Evolutionary conservation across 2,329 filamentous ascomycete genomes (phyloP).

Genomic region (Trichophyton simii): DNA sequence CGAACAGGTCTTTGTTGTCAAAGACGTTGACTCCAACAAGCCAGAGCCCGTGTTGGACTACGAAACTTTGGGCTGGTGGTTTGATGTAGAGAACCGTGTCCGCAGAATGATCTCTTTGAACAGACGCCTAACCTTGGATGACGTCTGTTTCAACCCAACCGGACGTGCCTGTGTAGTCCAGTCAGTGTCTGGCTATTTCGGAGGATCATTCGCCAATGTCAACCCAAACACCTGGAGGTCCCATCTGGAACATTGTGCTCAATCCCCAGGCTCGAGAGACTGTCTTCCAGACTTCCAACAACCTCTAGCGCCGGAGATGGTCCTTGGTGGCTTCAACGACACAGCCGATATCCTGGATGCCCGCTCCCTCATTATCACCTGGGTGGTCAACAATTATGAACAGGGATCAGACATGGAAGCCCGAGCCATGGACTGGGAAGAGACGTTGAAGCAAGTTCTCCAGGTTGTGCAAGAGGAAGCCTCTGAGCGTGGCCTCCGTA

Average conservation of each 20-base stretch:
- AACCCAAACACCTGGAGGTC: conserved; percentile 58
- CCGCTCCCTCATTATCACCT: conserved; percentile 73
- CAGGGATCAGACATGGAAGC: conserved; percentile 60
- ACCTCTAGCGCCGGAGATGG: conserved; percentile 70
- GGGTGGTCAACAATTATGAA: conserved; percentile 80
- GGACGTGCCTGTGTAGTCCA: conserved; percentile 84
- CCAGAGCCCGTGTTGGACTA: conserved; percentile 72
- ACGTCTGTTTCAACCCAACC: conserved; percentile 90
- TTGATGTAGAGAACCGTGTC: conserved; percentile 71
- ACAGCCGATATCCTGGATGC: conserved; percentile 55
- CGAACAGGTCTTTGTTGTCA: conserved; percentile 87
- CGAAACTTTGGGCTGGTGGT: conserved; percentile 87
- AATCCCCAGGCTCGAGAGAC: conserved; percentile 55
- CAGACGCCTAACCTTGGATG: conserved; percentile 57
- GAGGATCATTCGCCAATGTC: conserved; percentile 50
- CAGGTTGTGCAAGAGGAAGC: conserved; percentile 73
- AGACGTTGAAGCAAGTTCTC: conserved; percentile 59
- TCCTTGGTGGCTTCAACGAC: conserved; percentile 68
- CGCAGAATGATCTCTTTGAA: conserved; percentile 56
- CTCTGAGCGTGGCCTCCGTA: conserved; percentile 58
- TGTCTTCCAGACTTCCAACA: conserved; percentile 85
- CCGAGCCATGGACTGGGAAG: conserved; percentile 80
- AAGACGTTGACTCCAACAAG: conserved; percentile 55
- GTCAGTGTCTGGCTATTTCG: conserved; percentile 81
- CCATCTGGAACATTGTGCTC: conserved; percentile 59